Base-by-base conservation (phyloP, 2,329 filamentous ascomycete species). In the Coniochaeta sp. region DNA sequence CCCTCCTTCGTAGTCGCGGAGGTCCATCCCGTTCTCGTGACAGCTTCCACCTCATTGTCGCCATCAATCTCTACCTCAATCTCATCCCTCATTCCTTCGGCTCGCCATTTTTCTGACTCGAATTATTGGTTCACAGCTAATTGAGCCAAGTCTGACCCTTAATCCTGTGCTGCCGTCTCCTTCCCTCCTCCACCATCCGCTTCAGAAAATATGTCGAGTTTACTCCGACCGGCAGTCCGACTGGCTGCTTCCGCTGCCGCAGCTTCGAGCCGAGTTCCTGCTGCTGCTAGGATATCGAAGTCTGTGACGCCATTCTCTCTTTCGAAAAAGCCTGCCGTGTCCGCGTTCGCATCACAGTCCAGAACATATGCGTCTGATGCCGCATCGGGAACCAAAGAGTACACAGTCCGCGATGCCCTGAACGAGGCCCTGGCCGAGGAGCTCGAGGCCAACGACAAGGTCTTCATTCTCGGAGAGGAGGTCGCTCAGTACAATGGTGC, bases 401-500 rank as follows among this genome's bases (percentile, higher is more conserved):
- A 96, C 80, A 96, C 95, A 52, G 95, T 99, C 71, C 87, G 95
- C 80, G 95, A 99, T 74, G 95, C 95, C 62, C 82, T 99, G 73
- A 99, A 99, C 76, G 93, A 99, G 82, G 95, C 95, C 63, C 88
- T 99, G 73, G 92, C 92, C 56, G 95, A 99, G 82, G 95, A 99
- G 84, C 87, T 99, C 77, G 93, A 97, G 83, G 75, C 78, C 73
- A 96, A 99, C 78, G 83, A 89, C 65, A 98, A 97, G 83, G 93
- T 97, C 69, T 99, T 97, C 77, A 81, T 99, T 68, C 77, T 99
- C 62, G 95, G 95, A 71, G 95, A 99, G 83, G 95, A 99, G 81
- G 95, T 99, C 72, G 95, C 95, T 71, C 95, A 99, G 80, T 99
- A 99, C 83, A 99, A 99, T 77, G 95, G 95, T 83, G 93, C 93